Evolutionary conservation across 129 eudicot genomes (phyloP), one percentile per base, ranked within the genome.

Genomic region (Artemisia argyi): DNA sequence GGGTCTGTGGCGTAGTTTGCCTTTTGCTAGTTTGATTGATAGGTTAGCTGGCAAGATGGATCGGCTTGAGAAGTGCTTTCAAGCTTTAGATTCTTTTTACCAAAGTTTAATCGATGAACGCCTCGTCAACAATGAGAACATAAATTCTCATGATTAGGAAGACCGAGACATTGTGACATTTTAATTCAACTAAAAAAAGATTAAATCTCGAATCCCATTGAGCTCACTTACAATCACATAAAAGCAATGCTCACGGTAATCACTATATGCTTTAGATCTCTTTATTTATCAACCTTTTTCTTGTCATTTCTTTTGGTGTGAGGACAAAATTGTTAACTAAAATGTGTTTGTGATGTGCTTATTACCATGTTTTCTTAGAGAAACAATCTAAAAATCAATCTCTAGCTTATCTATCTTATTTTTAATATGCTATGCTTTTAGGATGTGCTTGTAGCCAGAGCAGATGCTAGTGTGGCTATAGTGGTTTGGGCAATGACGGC

Each of bases 401-500:
- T 20, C 22, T 20, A 20, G 22, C 22, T 20, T 20, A 20, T 20
- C 22, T 20, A 20, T 20, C 22, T 20, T 20, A 20, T 20, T 20
- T 20, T 20, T 20, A 20, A 5, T 13, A 42, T 54, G 3, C 19
- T 70, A 17, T 13, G n/a, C 11, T 55, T 72, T 28, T 61, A 84
- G 88, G 62, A 84, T 61, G 62, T 80, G 58, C 19, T 84, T 10
- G 59, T 73, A 18, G 85, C 64, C 0, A 83, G 85, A 15, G 72
- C 87, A 35, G 82, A 80, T 65, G 42, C 88, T 51, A 65, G 28
- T 64, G 74, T 85, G 6, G 83, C 81, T 1, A 68, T 70, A 3
- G 51, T 69, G 44, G 66, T 77, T 59, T 84, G 88, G 85, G 74
- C 79, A 5, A 80, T 84, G 88, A 80, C 83, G 13, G 76, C 42